Evolutionary conservation across 2,329 filamentous ascomycete species (phyloP).

Genomic region (Pseudocercospora fijiensis): DNA sequence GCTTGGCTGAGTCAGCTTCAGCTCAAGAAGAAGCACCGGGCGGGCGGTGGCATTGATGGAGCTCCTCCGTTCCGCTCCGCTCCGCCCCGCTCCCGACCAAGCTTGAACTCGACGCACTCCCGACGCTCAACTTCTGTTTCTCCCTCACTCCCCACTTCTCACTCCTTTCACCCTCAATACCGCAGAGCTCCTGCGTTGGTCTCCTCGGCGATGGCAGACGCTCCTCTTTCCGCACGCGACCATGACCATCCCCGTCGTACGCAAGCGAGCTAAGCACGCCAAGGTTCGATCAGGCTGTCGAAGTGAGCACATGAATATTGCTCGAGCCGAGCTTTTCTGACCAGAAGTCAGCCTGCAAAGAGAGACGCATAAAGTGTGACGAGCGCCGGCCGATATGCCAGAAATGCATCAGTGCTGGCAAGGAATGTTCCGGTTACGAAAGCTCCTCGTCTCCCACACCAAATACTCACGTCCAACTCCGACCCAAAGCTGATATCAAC

Average conservation of each 20-base stretch:
- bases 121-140: too few relatives aligned
- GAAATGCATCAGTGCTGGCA: conserved; percentile 2
- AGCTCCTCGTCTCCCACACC: background rate
- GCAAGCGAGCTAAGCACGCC: conserved; percentile 16
- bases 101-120: too few relatives aligned
- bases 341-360: background rate
- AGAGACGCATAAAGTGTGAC: conserved; percentile 18
- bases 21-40: too few relatives aligned
- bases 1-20: too few relatives aligned
- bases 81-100: too few relatives aligned
- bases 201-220: background rate
- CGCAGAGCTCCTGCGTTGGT: background rate
- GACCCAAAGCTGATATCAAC: background rate
- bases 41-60: too few relatives aligned
- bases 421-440: conserved; percentile 14
- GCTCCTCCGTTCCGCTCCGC: too few relatives aligned
- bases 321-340: background rate
- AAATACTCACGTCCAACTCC: background rate
- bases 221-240: background rate
- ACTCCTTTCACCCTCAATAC: background rate
- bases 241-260: conserved; percentile 16
- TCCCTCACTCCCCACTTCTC: too few relatives aligned
- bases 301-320: conserved; percentile 1
- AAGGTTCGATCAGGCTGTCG: conserved; percentile 16
- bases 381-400: conserved; percentile 14